These are phyloP conservation scores for Leccinum longicurvipes DNA, from an alignment of 768 basidiomycete species.

Conservation along the genomic window DNA sequence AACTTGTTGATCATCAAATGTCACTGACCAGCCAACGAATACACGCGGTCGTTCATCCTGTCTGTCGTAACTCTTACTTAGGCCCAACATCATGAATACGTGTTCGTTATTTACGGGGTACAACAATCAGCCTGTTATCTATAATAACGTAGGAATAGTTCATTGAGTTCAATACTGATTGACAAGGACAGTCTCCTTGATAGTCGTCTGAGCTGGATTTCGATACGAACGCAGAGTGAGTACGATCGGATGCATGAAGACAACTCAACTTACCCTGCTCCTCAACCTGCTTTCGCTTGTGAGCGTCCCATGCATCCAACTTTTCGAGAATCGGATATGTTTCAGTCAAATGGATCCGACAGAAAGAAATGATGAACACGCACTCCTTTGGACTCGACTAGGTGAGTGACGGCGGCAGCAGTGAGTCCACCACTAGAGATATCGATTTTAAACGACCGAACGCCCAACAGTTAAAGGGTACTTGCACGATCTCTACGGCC, in stretches of 20 bases:
- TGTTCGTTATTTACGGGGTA: not conserved
- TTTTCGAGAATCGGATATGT: not conserved
- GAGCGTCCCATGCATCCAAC: slow-evolving; percentile 1
- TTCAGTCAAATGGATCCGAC: not conserved
- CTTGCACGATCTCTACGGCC: slow-evolving; percentile 23
- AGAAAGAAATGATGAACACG: not conserved
- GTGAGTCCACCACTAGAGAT: slow-evolving; percentile 10
- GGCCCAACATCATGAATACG: not conserved
- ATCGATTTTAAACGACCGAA: not conserved
- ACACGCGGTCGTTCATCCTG: not conserved
- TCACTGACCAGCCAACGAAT: not conserved
- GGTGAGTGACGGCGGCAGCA: slow-evolving; percentile 1
- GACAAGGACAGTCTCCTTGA: not conserved
- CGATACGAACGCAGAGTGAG: not conserved
- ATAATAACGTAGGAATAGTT: not conserved
- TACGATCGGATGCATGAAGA: not conserved
- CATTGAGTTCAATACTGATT: not conserved
- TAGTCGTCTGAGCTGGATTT: not conserved
- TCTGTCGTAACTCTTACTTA: not conserved
- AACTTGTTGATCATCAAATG: not conserved
- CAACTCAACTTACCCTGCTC: not conserved
- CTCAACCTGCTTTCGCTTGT: not conserved
- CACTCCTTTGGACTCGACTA: slow-evolving; percentile 22
- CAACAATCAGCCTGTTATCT: not conserved
- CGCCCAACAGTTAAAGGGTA: not conserved